Evolutionary conservation across 2,329 filamentous ascomycete genomes (phyloP).

Genomic region (Cladorrhinum sp.): DNA sequence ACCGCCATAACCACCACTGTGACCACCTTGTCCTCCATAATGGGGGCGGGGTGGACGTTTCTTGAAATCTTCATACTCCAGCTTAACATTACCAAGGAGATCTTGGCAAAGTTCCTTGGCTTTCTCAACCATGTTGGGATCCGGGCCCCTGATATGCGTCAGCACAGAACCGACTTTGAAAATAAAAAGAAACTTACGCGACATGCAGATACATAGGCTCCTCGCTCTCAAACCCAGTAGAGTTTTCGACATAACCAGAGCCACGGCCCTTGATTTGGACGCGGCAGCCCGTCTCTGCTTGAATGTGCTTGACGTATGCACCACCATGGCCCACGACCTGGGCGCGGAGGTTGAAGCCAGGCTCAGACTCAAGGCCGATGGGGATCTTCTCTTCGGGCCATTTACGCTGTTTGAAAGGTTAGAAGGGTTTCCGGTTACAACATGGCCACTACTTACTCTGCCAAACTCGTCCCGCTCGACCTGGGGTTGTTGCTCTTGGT

Average conservation of each 20-base stretch:
- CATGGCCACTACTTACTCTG: conserved; percentile 55
- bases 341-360: conserved; percentile 91
- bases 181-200: conserved; percentile 58
- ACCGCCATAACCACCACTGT: conserved; percentile 35
- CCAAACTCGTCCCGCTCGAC: conserved; percentile 88
- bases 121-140: conserved; percentile 78
- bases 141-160: conserved; percentile 66
- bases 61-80: conserved; percentile 91
- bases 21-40: conserved; percentile 51
- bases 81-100: conserved; percentile 78
- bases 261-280: conserved; percentile 98
- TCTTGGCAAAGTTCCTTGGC: conserved; percentile 89
- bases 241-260: conserved; percentile 87
- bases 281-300: conserved; percentile 89
- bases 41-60: conserved; percentile 64
- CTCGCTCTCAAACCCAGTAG: conserved; percentile 86
- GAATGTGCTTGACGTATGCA: conserved; percentile 96
- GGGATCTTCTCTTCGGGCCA: conserved; percentile 97
- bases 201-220: conserved; percentile 97
- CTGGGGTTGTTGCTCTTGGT: conserved; percentile 56
- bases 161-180: conserved; percentile 29
- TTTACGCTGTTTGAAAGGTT: conserved; percentile 66
- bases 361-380: conserved; percentile 84
- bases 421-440: conserved; percentile 20
- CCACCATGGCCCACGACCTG: conserved; percentile 94